Percentiles rank a stretch among this genome's conserved stretches.
Evolutionary conservation across 2,329 filamentous ascomycete genomes (phyloP).

Genomic region (Microdochium bolleyi): DNA sequence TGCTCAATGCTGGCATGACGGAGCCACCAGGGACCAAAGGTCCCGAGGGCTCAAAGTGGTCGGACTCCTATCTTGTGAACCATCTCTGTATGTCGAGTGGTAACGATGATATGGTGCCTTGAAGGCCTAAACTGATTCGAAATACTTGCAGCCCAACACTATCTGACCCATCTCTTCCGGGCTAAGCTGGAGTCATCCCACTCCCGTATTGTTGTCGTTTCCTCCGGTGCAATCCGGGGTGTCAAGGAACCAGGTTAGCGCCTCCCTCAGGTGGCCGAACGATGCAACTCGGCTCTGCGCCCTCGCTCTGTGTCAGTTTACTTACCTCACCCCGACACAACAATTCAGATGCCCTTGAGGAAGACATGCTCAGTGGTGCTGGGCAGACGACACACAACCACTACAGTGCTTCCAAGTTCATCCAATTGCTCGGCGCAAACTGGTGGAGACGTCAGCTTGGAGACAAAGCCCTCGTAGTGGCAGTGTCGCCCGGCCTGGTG

Average conservation of each 20-base stretch:
- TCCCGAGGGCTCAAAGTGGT: slow-evolving; percentile 37
- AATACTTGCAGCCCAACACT: slow-evolving; percentile 39
- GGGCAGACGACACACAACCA: slow-evolving; percentile 17
- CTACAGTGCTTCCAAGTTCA: slow-evolving; percentile 40
- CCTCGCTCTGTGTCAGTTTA: no score
- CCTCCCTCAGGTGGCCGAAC: no score
- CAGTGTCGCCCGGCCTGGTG: slow-evolving; percentile 45
- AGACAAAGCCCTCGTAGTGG: slow-evolving; percentile 35
- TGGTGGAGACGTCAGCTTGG: slow-evolving; percentile 48
- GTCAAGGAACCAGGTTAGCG: slow-evolving; percentile 29
- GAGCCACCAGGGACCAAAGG: slow-evolving; percentile 25
- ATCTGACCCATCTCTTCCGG: slow-evolving; percentile 38
- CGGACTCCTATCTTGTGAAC: slow-evolving; percentile 41
- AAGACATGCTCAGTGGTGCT: slow-evolving; percentile 23
- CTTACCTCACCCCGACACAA: no score
- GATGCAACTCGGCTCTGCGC: no score
- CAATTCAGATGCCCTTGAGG: slow-evolving; percentile 12
- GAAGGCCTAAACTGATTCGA: neutral
- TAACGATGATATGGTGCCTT: neutral
- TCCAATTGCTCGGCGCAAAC: slow-evolving; percentile 40
- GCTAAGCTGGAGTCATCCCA: slow-evolving; percentile 37
- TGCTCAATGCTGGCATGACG: slow-evolving; percentile 40
- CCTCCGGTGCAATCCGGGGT: slow-evolving; percentile 36
- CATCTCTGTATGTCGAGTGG: slow-evolving; percentile 33
- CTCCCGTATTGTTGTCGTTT: slow-evolving; percentile 41